Percentiles rank a stretch among this genome's conserved stretches.
phyloP scores from a whole-genome alignment of 768 basidiomycete genomes.

The Boletus tomentosulus region DNA sequence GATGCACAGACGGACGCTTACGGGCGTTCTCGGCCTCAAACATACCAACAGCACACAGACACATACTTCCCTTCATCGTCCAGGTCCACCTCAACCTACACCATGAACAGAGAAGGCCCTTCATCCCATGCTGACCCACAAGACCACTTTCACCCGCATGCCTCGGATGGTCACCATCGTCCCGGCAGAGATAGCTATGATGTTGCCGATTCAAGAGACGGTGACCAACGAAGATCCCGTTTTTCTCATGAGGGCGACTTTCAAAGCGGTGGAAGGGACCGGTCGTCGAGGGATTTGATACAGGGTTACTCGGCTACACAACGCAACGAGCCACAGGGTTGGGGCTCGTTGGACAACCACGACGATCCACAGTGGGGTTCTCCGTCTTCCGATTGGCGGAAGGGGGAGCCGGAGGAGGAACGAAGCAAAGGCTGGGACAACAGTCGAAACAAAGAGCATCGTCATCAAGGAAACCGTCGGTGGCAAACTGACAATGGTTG shows the following conservation, averaged over 20 bases:
- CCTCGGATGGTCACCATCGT: slow-evolving; percentile 50
- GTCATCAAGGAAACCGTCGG: slow-evolving; percentile 27
- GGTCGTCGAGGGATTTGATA: slow-evolving; percentile 46
- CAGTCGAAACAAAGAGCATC: slow-evolving; percentile 35
- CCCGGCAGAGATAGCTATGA: slow-evolving; percentile 49
- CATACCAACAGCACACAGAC: slow-evolving; percentile 40
- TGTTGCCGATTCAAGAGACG: slow-evolving; percentile 38
- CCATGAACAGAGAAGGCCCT: slow-evolving; percentile 47
- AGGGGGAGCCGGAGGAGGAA: slow-evolving; percentile 36
- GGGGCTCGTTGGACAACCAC: slow-evolving; percentile 38
- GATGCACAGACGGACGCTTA: slow-evolving; percentile 52
- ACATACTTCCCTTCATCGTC: slow-evolving; percentile 43
- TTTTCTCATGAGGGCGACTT: slow-evolving; percentile 39
- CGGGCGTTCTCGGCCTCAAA: slow-evolving; percentile 46
- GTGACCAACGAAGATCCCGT: slow-evolving; percentile 43
- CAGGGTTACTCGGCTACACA: slow-evolving; percentile 40
- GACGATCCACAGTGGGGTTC: slow-evolving; percentile 40
- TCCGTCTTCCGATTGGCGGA: slow-evolving; percentile 42
- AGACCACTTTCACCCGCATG: slow-evolving; percentile 36
- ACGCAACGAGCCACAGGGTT: slow-evolving; percentile 46
- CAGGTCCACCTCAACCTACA: slow-evolving; percentile 42
- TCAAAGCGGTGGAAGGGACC: slow-evolving; percentile 40
- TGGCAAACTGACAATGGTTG: slow-evolving; percentile 44
- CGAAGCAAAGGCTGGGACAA: slow-evolving; percentile 35
- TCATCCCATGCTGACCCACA: slow-evolving; percentile 47